These are phyloP conservation scores for Aspergillus melleus DNA, from an alignment of 2,329 filamentous ascomycete species.

Conservation along the genomic window DNA sequence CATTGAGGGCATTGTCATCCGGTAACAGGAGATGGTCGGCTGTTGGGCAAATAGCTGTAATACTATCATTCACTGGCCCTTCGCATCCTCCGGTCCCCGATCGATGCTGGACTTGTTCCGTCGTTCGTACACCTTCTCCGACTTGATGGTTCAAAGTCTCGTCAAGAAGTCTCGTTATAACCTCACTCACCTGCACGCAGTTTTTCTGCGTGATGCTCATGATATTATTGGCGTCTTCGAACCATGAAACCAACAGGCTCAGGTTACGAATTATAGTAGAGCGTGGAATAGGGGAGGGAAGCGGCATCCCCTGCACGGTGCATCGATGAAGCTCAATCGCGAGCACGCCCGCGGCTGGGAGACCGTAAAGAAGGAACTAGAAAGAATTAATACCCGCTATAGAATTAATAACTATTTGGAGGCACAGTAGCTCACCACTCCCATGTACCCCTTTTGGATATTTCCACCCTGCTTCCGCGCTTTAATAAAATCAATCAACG, in stretches of 20 bases:
- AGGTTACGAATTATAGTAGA: slow-evolving; percentile 26
- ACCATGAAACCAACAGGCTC: slow-evolving; percentile 21
- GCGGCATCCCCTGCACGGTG: slow-evolving; percentile 17
- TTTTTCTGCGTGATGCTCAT: slow-evolving; percentile 7
- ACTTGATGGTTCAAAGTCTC: slow-evolving; percentile 25
- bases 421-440: slow-evolving; percentile 17
- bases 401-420: no score
- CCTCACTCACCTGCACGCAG: slow-evolving; percentile 21
- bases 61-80: no score
- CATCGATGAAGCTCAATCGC: slow-evolving; percentile 23
- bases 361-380: slow-evolving; percentile 20
- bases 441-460: slow-evolving; percentile 15
- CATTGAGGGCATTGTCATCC: not conserved
- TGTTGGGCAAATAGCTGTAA: not conserved
- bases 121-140: not conserved
- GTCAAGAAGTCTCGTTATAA: slow-evolving; percentile 21
- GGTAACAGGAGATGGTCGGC: not conserved
- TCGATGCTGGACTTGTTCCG: not conserved
- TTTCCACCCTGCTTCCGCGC: slow-evolving; percentile 8
- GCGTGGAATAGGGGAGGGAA: slow-evolving; percentile 19
- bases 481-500: slow-evolving; percentile 21
- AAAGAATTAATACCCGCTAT: not conserved
- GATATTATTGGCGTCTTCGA: slow-evolving; percentile 12
- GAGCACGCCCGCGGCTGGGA: slow-evolving; percentile 22
- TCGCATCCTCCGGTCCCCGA: no score